These are phyloP conservation scores for Peniophora sp. DNA, from an alignment of 1,284 basidiomycete species.

Conservation along the genomic window DNA sequence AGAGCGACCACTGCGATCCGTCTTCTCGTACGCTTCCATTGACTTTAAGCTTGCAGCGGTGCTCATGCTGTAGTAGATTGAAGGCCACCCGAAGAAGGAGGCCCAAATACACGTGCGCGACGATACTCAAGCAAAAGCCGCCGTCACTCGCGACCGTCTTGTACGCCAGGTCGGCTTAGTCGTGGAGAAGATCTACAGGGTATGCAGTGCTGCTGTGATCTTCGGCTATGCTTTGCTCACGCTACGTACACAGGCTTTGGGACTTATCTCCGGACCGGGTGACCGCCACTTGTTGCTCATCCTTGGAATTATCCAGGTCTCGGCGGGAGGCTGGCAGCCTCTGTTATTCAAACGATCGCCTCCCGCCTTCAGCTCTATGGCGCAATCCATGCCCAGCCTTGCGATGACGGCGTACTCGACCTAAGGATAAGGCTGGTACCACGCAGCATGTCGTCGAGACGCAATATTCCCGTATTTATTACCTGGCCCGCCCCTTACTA, in stretches of 20 bases:
- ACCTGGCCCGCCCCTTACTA: too few species aligned
- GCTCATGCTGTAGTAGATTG: not conserved
- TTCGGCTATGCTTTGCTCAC: too few species aligned
- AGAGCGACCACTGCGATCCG: not conserved
- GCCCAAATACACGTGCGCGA: constrained; percentile 1
- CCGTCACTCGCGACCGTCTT: not conserved
- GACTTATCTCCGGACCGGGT: too few species aligned
- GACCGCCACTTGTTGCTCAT: constrained; percentile 1
- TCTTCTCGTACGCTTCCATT: not conserved
- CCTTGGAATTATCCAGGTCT: constrained; percentile 10
- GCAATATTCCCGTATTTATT: too few species aligned
- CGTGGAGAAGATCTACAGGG: not conserved
- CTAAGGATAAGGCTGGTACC: too few species aligned
- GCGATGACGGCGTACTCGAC: too few species aligned
- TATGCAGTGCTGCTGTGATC: not conserved
- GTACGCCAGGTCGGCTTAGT: not conserved
- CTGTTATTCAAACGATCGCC: not conserved
- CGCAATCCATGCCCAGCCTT: too few species aligned
- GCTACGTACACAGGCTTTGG: too few species aligned
- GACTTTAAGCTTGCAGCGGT: not conserved
- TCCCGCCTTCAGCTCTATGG: too few species aligned
- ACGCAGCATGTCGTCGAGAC: too few species aligned
- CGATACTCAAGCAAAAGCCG: not conserved
- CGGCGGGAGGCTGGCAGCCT: constrained; percentile 6
- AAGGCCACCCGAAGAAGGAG: not conserved